phyloP scores from a whole-genome alignment of 2,329 filamentous ascomycete genomes.

The Myrmaecium sp. region DNA sequence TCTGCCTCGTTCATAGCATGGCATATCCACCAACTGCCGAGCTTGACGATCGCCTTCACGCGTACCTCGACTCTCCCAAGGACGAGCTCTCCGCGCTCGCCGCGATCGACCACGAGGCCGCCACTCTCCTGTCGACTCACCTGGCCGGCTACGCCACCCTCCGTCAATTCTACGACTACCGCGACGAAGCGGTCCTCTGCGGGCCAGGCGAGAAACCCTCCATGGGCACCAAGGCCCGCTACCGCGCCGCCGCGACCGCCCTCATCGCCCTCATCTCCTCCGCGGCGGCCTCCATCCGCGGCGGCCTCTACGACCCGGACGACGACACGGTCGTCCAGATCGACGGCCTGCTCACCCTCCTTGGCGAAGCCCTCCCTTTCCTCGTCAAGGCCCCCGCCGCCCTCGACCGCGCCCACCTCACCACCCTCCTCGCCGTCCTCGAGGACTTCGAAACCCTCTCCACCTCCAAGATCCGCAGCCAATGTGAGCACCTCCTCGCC shows the following conservation, averaged over 20 bases:
- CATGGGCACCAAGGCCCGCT: constrained; percentile 30
- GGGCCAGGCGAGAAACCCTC: no score
- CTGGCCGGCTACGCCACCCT: constrained; percentile 86
- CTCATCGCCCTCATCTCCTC: constrained; percentile 72
- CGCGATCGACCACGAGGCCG: constrained; percentile 61
- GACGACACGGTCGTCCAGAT: constrained; percentile 74
- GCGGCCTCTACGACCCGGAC: constrained; percentile 69
- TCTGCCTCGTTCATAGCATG: constrained; percentile 70
- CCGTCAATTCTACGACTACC: constrained; percentile 76
- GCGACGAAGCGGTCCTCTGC: constrained; percentile 45
- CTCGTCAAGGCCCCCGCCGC: constrained; percentile 33
- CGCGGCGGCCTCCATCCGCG: constrained; percentile 78
- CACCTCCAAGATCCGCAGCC: constrained; percentile 50
- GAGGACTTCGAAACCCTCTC: constrained; percentile 72
- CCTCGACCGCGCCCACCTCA: constrained; percentile 57
- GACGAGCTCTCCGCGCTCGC: constrained; percentile 55
- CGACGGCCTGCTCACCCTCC: constrained; percentile 66
- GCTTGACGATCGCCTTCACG: constrained; percentile 54
- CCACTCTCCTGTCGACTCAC: constrained; percentile 65
- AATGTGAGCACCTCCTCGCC: constrained; percentile 63
- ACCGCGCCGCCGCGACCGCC: constrained; percentile 53
- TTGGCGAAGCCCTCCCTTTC: constrained; percentile 75
- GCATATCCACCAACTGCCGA: constrained; percentile 57
- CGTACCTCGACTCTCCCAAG: constrained; percentile 55
- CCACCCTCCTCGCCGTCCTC: constrained; percentile 56